Evolutionary conservation across 257 asterid species (phyloP).

Genomic region (Ophiorrhiza pumila): DNA sequence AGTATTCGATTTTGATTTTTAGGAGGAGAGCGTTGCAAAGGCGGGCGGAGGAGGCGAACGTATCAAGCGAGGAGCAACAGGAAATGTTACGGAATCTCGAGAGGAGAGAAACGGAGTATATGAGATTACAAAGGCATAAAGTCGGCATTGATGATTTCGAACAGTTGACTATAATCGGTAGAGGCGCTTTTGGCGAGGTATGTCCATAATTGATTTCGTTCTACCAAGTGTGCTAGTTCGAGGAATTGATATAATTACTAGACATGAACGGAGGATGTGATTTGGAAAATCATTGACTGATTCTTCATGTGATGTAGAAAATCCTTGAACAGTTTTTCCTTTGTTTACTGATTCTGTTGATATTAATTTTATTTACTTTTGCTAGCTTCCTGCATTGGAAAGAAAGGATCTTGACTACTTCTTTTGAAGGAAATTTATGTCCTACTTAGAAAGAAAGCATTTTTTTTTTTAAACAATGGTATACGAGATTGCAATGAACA

Average conservation of each 20-base stretch:
- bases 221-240: not conserved
- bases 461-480: no score
- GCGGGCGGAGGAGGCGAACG: conserved; percentile 77
- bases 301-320: not conserved
- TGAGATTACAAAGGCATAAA: conserved; percentile 98
- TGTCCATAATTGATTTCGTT: not conserved
- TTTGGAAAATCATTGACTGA: not conserved
- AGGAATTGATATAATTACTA: not conserved
- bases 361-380: not conserved
- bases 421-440: not conserved
- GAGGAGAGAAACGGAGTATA: conserved; percentile 84
- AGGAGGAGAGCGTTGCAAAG: conserved; percentile 93
- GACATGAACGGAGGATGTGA: not conserved
- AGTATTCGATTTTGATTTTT: no score
- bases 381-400: not conserved
- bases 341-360: not conserved
- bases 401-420: not conserved
- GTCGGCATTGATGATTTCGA: conserved; percentile 97
- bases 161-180: conserved; percentile 82
- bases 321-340: not conserved
- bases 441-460: not conserved
- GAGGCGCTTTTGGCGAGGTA: conserved; percentile 97
- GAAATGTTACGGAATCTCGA: conserved; percentile 86
- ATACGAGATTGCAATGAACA: not conserved
- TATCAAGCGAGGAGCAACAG: conserved; percentile 85